Evolutionary conservation across 2,329 filamentous ascomycete species (phyloP), one percentile per base, ranked within the genome.

Genomic region (Aspergillus niger): DNA sequence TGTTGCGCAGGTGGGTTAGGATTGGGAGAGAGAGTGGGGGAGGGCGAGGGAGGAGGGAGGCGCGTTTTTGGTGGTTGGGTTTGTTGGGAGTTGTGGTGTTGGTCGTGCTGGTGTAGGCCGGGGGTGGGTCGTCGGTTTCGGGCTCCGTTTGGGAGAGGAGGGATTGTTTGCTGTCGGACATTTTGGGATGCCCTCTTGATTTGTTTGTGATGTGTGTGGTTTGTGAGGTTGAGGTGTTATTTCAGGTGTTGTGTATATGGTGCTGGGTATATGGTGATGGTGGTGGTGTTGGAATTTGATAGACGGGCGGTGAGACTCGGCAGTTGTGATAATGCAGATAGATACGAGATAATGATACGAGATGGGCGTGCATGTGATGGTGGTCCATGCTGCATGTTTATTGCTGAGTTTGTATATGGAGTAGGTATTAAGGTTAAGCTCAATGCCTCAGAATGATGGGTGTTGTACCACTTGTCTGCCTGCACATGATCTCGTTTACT

Each of bases 1-100:
- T 91, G 57, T 85, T 85, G 71, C 90, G 88, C 65, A 99, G 85
- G 70, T 89, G 82, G 69, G 85, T 86, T 61, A 99, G 81, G 58
- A 92, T 88, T 15, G 94, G 93, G 17, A 98, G 83, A 63, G 91
- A 85, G 63, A 98, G 85, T 1, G 91, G 90, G 49, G 77, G 79
- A 51, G 76, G 76, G 55, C 74, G 74, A 52, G 74, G 76, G 28
- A 77, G 74, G 48, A 55, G 39, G 10, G 53, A 30, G 15, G 63
- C 49, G 63, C 67, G 65, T 60, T 63, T 62, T 48, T 28, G 13
- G 28, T 17, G 11, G 38, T 28, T 11, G 58, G 58, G 26, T 59
- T 67, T 57, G 58, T 57, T 59, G 61, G 15, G 32, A 2, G 57
- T 36, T 49, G 47, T 38, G 28, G 28, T 47, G 61, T 20, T 11